These are phyloP conservation scores for Crithidia fasciculata DNA, from an alignment of 208 protist genomes.

Conservation along the genomic window DNA sequence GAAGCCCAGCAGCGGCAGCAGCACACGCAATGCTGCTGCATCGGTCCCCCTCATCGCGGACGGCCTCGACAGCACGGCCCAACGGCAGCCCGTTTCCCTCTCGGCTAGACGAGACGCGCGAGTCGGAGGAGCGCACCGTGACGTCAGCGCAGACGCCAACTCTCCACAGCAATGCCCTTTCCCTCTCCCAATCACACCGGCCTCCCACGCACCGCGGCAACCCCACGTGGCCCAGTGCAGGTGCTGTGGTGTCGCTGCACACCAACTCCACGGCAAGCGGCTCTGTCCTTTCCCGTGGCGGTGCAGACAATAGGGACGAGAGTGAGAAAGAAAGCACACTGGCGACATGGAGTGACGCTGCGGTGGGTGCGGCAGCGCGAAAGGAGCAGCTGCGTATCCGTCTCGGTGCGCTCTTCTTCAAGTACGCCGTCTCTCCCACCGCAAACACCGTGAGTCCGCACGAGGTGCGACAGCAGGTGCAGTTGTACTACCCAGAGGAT, in stretches of 20 bases:
- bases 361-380: constrained; percentile 11
- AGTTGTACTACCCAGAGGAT: constrained; percentile 67
- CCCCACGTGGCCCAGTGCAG: too few species aligned
- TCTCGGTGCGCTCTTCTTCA: constrained; percentile 83
- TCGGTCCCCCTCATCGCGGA: background rate
- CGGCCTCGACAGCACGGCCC: constrained; percentile 4
- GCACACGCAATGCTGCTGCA: background rate
- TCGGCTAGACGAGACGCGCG: background rate
- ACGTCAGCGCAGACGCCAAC: background rate
- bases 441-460: constrained; percentile 35
- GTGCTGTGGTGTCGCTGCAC: too few species aligned
- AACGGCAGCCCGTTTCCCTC: constrained; percentile 2
- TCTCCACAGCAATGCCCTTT: background rate
- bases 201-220: too few species aligned
- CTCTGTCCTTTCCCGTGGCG: too few species aligned
- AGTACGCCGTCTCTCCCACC: constrained; percentile 61
- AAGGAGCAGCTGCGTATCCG: constrained; percentile 60
- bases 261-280: too few species aligned
- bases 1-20: background rate
- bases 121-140: background rate
- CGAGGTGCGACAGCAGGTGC: constrained; percentile 59
- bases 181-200: background rate
- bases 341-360: too few species aligned
- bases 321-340: too few species aligned
- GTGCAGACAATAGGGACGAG: too few species aligned